Evolutionary conservation across 78 protist genomes (phyloP).

Genomic region (Tieghemostelium lacteum): DNA sequence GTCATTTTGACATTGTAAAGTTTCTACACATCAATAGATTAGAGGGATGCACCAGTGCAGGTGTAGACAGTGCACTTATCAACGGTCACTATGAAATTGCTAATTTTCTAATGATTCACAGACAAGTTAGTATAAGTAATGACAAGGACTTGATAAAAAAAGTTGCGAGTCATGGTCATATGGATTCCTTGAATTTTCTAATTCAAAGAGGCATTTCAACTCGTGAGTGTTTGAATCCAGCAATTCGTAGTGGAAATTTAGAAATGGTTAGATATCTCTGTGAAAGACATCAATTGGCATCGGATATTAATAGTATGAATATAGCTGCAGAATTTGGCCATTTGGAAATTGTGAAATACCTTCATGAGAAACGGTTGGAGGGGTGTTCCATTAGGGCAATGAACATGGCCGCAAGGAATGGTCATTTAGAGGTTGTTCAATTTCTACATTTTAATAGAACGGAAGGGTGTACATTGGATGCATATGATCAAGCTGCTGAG

Average conservation of each 20-base stretch:
- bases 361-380: neutral
- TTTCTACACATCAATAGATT: neutral
- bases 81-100: neutral
- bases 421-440: constrained; percentile 4
- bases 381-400: neutral
- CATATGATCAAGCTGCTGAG: constrained; percentile 3
- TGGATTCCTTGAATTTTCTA: neutral
- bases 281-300: neutral
- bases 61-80: neutral
- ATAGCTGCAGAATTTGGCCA: too few species aligned
- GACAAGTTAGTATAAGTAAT: neutral
- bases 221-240: neutral
- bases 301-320: neutral
- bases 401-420: neutral
- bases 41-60: neutral
- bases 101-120: neutral
- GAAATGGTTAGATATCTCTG: neutral
- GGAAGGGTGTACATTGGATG: constrained; percentile 3
- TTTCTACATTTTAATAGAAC: neutral
- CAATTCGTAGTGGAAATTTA: neutral
- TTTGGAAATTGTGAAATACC: constrained; percentile 16
- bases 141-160: neutral
- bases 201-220: neutral
- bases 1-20: constrained; percentile 9
- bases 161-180: too few species aligned